phyloP scores from a whole-genome alignment of 352 stramenopile genomes.

The Saprolegnia diclina region DNA sequence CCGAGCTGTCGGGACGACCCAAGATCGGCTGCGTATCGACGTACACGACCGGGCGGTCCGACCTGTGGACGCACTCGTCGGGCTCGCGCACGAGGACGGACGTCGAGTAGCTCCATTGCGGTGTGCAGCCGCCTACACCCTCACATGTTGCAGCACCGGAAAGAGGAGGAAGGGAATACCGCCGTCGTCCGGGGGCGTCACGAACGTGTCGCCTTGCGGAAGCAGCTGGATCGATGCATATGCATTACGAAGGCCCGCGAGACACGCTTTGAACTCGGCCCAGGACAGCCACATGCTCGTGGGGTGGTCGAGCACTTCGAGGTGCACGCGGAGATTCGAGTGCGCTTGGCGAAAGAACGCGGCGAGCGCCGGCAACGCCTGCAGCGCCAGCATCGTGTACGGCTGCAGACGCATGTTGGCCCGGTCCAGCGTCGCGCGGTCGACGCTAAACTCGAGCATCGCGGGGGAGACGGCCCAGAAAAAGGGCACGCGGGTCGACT shows the following conservation, averaged over 20 bases:
- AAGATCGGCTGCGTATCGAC: constrained; percentile 67
- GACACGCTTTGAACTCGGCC: constrained; percentile 23
- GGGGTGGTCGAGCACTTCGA: constrained; percentile 20
- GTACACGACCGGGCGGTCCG: constrained; percentile 61
- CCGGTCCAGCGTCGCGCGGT: constrained; percentile 5
- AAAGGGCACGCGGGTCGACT: constrained; percentile 11
- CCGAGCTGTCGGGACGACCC: constrained; percentile 35
- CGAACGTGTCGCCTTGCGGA: constrained; percentile 60
- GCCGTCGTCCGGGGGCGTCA: constrained; percentile 42
- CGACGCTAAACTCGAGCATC: constrained; percentile 19
- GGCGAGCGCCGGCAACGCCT: constrained; percentile 7
- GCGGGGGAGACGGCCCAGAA: constrained; percentile 23
- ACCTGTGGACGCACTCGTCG: constrained; percentile 38
- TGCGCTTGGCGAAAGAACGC: constrained; percentile 18
- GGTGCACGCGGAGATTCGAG: constrained; percentile 17
- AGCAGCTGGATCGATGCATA: constrained; percentile 59
- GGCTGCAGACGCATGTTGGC: constrained; percentile 20
- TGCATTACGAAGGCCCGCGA: constrained; percentile 30
- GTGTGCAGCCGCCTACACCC: constrained; percentile 32
- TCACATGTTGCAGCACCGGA: too few species aligned
- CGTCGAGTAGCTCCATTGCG: constrained; percentile 57
- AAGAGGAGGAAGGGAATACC: too few species aligned
- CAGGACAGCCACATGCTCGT: constrained; percentile 13
- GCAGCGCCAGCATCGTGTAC: constrained; percentile 15
- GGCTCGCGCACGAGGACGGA: constrained; percentile 50